Conservation (phyloP, 140 eudicot species). For the Cichorium intybus region DNA sequence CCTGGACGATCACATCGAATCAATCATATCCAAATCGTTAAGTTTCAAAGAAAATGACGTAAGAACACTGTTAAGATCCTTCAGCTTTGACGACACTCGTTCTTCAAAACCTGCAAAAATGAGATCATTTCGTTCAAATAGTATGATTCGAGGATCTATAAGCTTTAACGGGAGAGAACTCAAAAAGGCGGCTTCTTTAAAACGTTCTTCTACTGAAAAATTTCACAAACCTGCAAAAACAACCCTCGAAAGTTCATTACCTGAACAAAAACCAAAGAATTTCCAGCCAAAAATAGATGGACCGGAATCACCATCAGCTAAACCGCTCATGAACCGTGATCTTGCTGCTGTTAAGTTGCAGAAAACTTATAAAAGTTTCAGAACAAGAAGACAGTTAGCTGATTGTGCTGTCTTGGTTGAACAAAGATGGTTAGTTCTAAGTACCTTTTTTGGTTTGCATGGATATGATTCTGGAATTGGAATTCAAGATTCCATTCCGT, state of each 20-base stretch:
- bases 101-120: constrained; percentile 24
- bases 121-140: constrained; percentile 44
- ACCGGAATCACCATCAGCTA: constrained; percentile 25
- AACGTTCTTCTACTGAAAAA: constrained; percentile 16
- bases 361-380: constrained; percentile 86
- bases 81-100: constrained; percentile 46
- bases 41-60: constrained; percentile 42
- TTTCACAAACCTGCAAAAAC: constrained; percentile 14
- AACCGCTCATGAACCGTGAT: constrained; percentile 42
- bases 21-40: constrained; percentile 41
- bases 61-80: constrained; percentile 33
- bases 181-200: constrained; percentile 21
- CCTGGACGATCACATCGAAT: constrained; percentile 41
- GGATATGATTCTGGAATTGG: not conserved
- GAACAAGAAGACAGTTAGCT: constrained; percentile 83
- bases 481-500: not conserved
- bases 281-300: constrained; percentile 20
- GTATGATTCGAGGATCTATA: constrained; percentile 53
- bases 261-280: constrained; percentile 14
- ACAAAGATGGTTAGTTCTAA: constrained; percentile 66
- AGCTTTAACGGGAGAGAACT: constrained; percentile 47
- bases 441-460: constrained; percentile 27
- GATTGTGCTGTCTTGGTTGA: constrained; percentile 92
- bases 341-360: constrained; percentile 77
- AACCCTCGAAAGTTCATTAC: not conserved